Evolutionary conservation across 2,329 filamentous ascomycete genomes (phyloP), one percentile per base, ranked within the genome.

Genomic region (Neonectria sp.): DNA sequence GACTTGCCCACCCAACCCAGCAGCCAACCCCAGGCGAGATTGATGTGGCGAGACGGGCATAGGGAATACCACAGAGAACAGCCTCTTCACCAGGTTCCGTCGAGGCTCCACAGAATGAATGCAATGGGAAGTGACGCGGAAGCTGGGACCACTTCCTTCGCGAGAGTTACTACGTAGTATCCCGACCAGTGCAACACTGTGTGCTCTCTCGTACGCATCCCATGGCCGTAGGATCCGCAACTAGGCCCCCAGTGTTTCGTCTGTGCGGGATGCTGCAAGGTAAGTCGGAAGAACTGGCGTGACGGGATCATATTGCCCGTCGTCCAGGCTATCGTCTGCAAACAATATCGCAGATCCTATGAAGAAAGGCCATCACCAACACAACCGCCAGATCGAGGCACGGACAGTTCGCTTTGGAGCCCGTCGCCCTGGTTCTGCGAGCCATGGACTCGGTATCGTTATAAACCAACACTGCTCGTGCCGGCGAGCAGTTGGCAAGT

Each of bases 271-370:
- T 51, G 35, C 53, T 46, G 49, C 61, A 21, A 48, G 37, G 17
- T 48, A 15, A 25, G 6, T 24, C 53, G 62, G 55, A 29, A 40
- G 59, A 55, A 63, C 67, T 65, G 59, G 64, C 55, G 55, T 69
- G 64, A 66, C 53, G 21, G 37, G 21, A 25, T 37, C 17, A 17
- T 45, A 27, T 60, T 45, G 33, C 40, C 48, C 45, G 45, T 58
- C 45, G 45, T 58, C 33, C 43, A 60, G 60, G 46, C 29, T 45
- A 48, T 57, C 40, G 55, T 52, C 52, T 60, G 65, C 53, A 65
- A 68, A 52, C 33, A 63, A 55, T 40, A 56, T 43, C 45, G 60
- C 17, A 68, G 67, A 69, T 67, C 60, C 43, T 27, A 57, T 29
- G 55, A 12, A n/a, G 59, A 51, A 11, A 45, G 55, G 8, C 40